Evolutionary conservation across 192 early-diverging fungal species (phyloP), one percentile per base, ranked within the genome.

Genomic region (Kappamyces sp.): DNA sequence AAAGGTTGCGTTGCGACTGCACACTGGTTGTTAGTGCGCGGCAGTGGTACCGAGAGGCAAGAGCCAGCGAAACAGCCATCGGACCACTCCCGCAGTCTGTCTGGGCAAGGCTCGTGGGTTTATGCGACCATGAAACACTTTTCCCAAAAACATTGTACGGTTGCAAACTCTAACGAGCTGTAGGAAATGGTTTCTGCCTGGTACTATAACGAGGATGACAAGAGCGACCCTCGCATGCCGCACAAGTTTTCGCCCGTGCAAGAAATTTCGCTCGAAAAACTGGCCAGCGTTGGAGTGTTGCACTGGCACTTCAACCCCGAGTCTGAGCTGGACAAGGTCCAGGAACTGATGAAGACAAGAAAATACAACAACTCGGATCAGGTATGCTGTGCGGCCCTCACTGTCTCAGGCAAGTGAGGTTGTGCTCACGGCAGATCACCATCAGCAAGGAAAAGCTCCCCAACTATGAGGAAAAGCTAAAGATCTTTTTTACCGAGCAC

Each of bases 401-500:
- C 36, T 40, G 49, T 5, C 6, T 13, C 39, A 5, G n/a, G 38
- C 38, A 8, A 1, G 31, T 6, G 39, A 32, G 6, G 6, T 15
- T 13, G 7, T 10, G 9, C 41, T 42, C 46, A 4, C 23, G 36
- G 33, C 52, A 34, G n/a, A 31, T 33, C 37, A 36, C 6, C 49
- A 88, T 95, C 49, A 88, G 90, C 51, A 84, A 82, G 41, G 80
- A 84, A 12, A 83, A 74, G 50, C 74, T 98, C 47, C 87, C 87
- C 41, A 84, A 86, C 62, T 99, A 96, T 69, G 94, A 97, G 51
- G 85, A 80, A 35, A 96, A 93, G 71, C 80, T 99, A 60, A 92
- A 93, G 76, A 87, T 68, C 6, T 98, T 98, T 63, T 96, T 90
- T 67, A 77, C 82, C 34, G 94, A 95, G 58, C 93, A 97, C 68